Conservation (phyloP, 257 asterid genomes). For the Solanum chilense region DNA sequence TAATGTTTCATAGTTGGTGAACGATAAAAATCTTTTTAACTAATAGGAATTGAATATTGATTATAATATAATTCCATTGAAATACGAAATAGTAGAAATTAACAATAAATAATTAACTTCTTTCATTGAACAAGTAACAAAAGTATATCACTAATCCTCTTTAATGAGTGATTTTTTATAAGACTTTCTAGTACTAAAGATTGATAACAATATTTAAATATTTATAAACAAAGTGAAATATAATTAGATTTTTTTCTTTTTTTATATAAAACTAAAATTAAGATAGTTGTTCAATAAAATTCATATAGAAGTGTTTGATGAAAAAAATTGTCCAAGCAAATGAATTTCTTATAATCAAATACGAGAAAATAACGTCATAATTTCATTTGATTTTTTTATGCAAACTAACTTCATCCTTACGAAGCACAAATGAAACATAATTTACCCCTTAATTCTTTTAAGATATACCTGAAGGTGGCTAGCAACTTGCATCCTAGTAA, state of each 20-base stretch:
- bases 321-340: not conserved
- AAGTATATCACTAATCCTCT: not conserved
- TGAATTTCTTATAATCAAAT: not conserved
- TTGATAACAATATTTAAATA: not conserved
- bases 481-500: constrained; percentile 28
- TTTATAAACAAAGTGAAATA: not conserved
- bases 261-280: not conserved
- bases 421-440: not conserved
- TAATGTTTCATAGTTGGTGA: not conserved
- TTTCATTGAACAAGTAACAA: not conserved
- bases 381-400: not conserved
- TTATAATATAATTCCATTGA: not conserved
- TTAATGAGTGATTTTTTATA: not conserved
- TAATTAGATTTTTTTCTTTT: not conserved
- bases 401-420: not conserved
- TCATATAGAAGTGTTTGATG: not conserved
- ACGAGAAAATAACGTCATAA: not conserved
- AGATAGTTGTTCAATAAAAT: not conserved
- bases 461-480: constrained; percentile 23
- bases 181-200: not conserved
- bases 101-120: not conserved
- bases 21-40: not conserved
- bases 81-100: not conserved
- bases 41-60: not conserved
- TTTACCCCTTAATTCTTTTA: not conserved